Evolutionary conservation across 495 filamentous ascomycete genomes (phyloP).

Genomic region (Entonaema liquescens): DNA sequence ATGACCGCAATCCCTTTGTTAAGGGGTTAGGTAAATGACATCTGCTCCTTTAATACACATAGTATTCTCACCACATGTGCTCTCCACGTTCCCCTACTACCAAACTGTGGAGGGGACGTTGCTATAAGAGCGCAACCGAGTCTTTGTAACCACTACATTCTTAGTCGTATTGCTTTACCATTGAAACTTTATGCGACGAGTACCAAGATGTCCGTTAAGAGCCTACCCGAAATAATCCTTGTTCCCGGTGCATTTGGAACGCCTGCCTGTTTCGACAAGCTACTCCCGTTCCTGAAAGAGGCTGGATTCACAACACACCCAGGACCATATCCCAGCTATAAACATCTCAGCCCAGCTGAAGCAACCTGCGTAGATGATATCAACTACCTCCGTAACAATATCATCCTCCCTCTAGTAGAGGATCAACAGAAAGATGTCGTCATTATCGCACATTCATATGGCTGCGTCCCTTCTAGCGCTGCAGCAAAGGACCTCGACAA

Average conservation of each 20-base stretch:
- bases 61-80: neutral
- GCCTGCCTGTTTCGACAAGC: neutral
- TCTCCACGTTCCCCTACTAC: neutral
- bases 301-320: constrained; percentile 8
- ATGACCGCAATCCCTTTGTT: neutral
- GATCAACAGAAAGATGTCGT: constrained; percentile 2
- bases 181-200: neutral
- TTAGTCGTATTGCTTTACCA: neutral
- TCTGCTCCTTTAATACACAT: neutral
- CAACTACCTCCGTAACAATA: neutral
- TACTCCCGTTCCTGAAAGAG: constrained; percentile 8
- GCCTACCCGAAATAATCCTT: neutral
- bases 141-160: neutral
- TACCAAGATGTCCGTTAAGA: neutral
- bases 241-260: neutral
- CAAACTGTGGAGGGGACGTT: neutral
- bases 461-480: neutral
- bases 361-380: constrained; percentile 10
- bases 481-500: constrained; percentile 18
- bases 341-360: neutral
- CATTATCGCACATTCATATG: constrained; percentile 10
- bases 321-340: constrained; percentile 11
- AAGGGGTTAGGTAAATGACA: neutral
- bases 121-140: neutral
- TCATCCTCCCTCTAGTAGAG: neutral